Evolutionary conservation across 495 filamentous ascomycete genomes (phyloP).

Genomic region (Acidomyces sp.): DNA sequence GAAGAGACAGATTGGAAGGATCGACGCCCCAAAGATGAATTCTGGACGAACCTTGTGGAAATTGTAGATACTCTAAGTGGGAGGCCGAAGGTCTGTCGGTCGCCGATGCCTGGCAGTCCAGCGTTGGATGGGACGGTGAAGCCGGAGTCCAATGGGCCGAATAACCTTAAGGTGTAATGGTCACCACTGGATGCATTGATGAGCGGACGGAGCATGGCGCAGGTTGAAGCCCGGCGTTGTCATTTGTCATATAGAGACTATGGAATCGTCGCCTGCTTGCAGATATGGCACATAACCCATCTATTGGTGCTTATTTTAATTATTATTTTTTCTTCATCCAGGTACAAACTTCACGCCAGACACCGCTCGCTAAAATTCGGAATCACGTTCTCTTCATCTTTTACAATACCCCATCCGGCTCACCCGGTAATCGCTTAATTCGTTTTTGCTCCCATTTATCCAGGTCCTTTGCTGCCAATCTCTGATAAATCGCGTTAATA

Average conservation of each 20-base stretch:
- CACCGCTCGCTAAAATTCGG: background rate
- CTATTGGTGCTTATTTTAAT: no score
- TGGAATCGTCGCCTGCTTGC: no score
- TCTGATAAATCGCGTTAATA: constrained; percentile 33
- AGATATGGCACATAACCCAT: no score
- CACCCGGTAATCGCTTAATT: constrained; percentile 74
- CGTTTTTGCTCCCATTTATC: constrained; percentile 95
- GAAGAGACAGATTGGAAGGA: constrained; percentile 90
- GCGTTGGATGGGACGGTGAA: background rate
- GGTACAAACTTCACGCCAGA: background rate
- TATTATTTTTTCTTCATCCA: background rate
- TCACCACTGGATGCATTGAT: no score
- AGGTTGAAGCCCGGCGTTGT: background rate
- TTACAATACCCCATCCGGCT: constrained; percentile 75
- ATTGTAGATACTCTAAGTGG: constrained; percentile 78
- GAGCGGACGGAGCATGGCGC: background rate
- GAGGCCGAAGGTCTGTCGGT: constrained; percentile 31
- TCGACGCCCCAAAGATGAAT: constrained; percentile 69
- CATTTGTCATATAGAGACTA: no score
- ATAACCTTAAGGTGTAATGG: no score
- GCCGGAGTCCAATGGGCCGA: background rate
- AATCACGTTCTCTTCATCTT: background rate
- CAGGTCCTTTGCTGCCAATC: constrained; percentile 77
- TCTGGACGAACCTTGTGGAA: constrained; percentile 70
- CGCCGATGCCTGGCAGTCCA: constrained; percentile 4